These are phyloP conservation scores for Beauveria caledonica DNA, from an alignment of 2,329 filamentous ascomycete genomes.

Conservation along the genomic window DNA sequence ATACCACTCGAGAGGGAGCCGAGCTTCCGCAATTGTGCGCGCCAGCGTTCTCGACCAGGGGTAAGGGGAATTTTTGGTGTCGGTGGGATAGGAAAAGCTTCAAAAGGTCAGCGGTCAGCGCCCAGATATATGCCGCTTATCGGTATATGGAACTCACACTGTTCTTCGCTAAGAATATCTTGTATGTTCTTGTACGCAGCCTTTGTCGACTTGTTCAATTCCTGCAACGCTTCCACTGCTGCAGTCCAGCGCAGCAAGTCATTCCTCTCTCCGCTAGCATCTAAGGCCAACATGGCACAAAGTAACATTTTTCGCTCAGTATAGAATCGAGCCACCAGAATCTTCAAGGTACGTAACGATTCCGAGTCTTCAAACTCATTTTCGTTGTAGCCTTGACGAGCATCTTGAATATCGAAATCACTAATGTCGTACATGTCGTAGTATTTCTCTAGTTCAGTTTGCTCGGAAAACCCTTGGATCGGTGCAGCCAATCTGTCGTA, in stretches of 20 bases:
- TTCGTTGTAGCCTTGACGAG: slow-evolving; percentile 56
- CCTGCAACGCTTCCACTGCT: slow-evolving; percentile 66
- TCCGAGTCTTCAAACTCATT: slow-evolving; percentile 68
- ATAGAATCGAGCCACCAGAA: slow-evolving; percentile 71
- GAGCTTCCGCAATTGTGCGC: slow-evolving; percentile 80
- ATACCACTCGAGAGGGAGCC: slow-evolving; percentile 85
- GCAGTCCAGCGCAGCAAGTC: slow-evolving; percentile 74
- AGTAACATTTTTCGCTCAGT: slow-evolving; percentile 77
- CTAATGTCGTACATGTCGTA: slow-evolving; percentile 83
- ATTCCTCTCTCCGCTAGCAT: slow-evolving; percentile 67
- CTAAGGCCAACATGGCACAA: slow-evolving; percentile 80
- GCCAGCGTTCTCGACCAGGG: slow-evolving; percentile 73
- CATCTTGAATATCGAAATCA: slow-evolving; percentile 62
- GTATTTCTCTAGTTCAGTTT: slow-evolving; percentile 81
- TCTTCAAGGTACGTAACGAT: slow-evolving; percentile 72
- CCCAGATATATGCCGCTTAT: slow-evolving; percentile 10
- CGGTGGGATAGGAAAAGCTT: slow-evolving; percentile 45
- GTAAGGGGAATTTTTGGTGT: slow-evolving; percentile 55
- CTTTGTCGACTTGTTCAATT: slow-evolving; percentile 52
- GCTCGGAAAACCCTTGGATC: slow-evolving; percentile 66
- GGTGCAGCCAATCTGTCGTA: slow-evolving; percentile 62
- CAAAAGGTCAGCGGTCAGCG: not conserved
- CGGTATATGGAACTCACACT: slow-evolving; percentile 48
- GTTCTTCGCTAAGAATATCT: slow-evolving; percentile 66
- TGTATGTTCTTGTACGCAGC: slow-evolving; percentile 58